phyloP scores from a whole-genome alignment of 2,329 filamentous ascomycete species.

The Trichoderma koningii region DNA sequence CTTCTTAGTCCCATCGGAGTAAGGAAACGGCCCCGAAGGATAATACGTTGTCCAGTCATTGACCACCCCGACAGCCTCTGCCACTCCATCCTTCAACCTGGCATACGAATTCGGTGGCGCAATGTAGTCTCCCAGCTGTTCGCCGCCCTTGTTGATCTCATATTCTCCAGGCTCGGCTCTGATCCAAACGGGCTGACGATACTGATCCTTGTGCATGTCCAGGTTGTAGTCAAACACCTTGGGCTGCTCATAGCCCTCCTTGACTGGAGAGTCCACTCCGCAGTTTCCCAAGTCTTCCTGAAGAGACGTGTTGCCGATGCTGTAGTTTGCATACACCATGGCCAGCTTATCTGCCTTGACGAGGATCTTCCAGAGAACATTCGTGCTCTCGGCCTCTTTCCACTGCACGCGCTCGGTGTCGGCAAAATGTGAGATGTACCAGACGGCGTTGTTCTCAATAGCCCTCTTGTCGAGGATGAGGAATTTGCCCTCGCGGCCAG shows the following conservation, averaged over 20 bases:
- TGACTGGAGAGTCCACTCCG: constrained; percentile 29
- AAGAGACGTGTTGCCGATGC: constrained; percentile 32
- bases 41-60: constrained; percentile 6
- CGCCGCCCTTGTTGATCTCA: constrained; percentile 28
- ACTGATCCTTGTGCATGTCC: constrained; percentile 27
- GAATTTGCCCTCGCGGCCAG: constrained; percentile 30
- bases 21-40: constrained; percentile 6
- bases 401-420: constrained; percentile 7
- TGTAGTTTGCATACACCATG: constrained; percentile 31
- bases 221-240: constrained; percentile 19
- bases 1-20: constrained; percentile 30
- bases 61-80: neutral
- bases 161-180: constrained; percentile 32
- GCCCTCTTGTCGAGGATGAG: constrained; percentile 31
- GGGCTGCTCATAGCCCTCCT: constrained; percentile 28
- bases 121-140: neutral
- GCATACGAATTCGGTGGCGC: neutral
- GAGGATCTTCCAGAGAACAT: constrained; percentile 33
- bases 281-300: constrained; percentile 31
- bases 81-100: constrained; percentile 14
- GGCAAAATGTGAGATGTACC: constrained; percentile 32
- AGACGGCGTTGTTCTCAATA: constrained; percentile 27
- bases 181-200: constrained; percentile 12
- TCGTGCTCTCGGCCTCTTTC: constrained; percentile 27
- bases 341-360: constrained; percentile 31